A percentile compares a stretch with the other conserved stretches of the same genome.
Conservation (phyloP, 306 rosid species). For the Myrica gale region DNA sequence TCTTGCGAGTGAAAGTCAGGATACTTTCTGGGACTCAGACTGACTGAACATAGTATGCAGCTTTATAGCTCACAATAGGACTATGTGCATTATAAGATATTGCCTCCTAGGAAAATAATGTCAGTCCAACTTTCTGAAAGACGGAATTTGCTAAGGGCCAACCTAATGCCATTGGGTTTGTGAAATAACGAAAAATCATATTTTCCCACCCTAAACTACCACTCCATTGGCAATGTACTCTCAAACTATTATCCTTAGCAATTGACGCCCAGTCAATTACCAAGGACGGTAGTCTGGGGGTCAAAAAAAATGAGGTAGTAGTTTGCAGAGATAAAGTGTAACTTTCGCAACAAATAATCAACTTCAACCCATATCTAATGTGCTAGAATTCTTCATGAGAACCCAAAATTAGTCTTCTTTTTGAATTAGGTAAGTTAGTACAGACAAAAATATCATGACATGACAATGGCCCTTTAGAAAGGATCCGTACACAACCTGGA, state of each 20-base stretch:
- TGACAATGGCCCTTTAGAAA: neutral
- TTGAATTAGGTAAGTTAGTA: too few species aligned
- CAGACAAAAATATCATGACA: too few species aligned
- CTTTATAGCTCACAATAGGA: neutral
- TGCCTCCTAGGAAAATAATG: neutral
- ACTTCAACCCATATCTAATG: neutral
- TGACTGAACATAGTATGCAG: neutral
- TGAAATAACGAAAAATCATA: too few species aligned
- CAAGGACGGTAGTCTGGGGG: too few species aligned
- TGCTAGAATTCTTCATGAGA: neutral
- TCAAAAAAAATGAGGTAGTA: too few species aligned
- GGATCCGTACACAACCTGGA: neutral
- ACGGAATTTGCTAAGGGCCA: neutral
- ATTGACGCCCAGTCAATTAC: too few species aligned
- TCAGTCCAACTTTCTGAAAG: neutral
- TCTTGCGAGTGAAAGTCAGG: neutral
- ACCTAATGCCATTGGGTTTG: too few species aligned
- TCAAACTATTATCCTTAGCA: too few species aligned
- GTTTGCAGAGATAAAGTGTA: too few species aligned
- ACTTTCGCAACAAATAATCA: neutral
- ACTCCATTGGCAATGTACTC: too few species aligned
- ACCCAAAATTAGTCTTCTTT: neutral
- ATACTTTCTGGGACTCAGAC: neutral
- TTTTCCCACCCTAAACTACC: too few species aligned
- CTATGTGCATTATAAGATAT: neutral